phyloP scores from a whole-genome alignment of 805 yeast species.

The Yarrowia porcina region DNA sequence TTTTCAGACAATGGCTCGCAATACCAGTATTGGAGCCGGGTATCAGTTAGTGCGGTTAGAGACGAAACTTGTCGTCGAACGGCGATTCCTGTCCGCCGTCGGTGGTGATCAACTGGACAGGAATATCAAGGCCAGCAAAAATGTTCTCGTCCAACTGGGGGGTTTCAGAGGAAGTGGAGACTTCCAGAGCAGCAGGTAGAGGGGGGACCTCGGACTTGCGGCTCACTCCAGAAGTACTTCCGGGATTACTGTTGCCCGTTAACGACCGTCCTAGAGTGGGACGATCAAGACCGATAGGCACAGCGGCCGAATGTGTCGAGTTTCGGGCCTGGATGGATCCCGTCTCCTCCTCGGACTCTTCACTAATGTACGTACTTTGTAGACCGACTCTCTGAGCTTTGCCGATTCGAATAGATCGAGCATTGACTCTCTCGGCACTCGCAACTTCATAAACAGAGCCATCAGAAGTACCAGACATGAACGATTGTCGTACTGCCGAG shows the following conservation, averaged over 20 bases:
- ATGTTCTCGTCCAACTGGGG: conserved; percentile 11
- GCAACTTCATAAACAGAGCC: conserved; percentile 9
- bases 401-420: conserved; percentile 39
- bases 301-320: neutral
- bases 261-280: neutral
- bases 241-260: neutral
- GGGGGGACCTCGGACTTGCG: conserved; percentile 8
- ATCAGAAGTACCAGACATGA: conserved; percentile 3
- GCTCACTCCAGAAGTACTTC: neutral
- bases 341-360: conserved; percentile 10
- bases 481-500: neutral
- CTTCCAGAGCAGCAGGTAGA: neutral
- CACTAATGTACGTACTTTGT: conserved; percentile 1
- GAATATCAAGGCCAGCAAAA: conserved; percentile 11
- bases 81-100: conserved; percentile 4
- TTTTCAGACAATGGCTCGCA: neutral
- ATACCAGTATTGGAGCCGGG: neutral
- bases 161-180: neutral
- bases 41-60: neutral
- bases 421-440: conserved; percentile 30
- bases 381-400: conserved; percentile 13
- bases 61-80: conserved; percentile 14
- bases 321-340: neutral
- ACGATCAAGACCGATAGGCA: conserved; percentile 7
- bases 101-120: conserved; percentile 5